Conservation (phyloP, 257 asterid genomes). For the Linderniella brevidens region DNA sequence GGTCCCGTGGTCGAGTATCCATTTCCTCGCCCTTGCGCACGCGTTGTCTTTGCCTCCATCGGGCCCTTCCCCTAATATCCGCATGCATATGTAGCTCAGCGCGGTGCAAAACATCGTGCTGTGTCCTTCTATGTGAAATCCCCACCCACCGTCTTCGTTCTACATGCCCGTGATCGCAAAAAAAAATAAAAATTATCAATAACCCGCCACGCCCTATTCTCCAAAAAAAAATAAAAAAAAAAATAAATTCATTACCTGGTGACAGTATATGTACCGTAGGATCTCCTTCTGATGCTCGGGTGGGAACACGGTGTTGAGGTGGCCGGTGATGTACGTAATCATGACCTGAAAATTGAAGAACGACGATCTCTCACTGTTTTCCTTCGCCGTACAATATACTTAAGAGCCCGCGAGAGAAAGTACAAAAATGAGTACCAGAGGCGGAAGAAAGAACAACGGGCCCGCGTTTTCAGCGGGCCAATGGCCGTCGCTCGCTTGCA, state of each 20-base stretch:
- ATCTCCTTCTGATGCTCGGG: slow-evolving; percentile 15
- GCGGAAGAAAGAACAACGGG: slow-evolving; percentile 37
- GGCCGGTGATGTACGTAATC: slow-evolving; percentile 12
- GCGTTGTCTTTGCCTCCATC: slow-evolving; percentile 39
- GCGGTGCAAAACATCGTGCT: slow-evolving; percentile 67
- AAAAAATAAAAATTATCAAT: neutral
- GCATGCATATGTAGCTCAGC: slow-evolving; percentile 53
- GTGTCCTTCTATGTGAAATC: slow-evolving; percentile 62
- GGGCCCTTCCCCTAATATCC: slow-evolving; percentile 47
- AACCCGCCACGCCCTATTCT: too few relatives aligned
- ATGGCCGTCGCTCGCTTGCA: slow-evolving; percentile 39
- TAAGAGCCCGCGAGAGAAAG: too few relatives aligned
- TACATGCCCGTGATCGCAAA: neutral
- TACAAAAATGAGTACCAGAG: slow-evolving; percentile 15
- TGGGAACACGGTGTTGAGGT: slow-evolving; percentile 12
- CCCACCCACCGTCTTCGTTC: slow-evolving; percentile 89
- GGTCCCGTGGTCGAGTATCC: slow-evolving; percentile 75
- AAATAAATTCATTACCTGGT: slow-evolving; percentile 10
- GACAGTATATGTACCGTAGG: slow-evolving; percentile 17
- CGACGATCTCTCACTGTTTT: neutral
- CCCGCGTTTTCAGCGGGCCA: slow-evolving; percentile 51
- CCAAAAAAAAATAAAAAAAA: neutral
- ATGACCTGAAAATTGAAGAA: slow-evolving; percentile 6
- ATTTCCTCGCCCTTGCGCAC: slow-evolving; percentile 50
- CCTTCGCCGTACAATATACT: too few relatives aligned